phyloP scores from a whole-genome alignment of 345 rosid genomes.

The Eutrema japonicum region DNA sequence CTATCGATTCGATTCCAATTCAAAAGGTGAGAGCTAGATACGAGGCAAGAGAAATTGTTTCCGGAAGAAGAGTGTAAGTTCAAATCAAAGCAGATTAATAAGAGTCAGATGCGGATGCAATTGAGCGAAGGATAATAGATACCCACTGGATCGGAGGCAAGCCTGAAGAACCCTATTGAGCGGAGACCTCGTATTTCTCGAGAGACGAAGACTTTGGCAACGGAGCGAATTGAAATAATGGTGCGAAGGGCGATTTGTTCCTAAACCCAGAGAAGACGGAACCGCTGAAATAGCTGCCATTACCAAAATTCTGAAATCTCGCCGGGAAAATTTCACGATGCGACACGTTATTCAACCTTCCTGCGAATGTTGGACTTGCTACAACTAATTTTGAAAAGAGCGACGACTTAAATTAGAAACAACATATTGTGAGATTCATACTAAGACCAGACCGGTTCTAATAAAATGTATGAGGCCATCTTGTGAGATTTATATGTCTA shows the following conservation, averaged over 20 bases:
- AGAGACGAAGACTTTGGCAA: conserved; percentile 42
- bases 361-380: too few species aligned
- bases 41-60: background rate
- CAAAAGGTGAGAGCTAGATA: background rate
- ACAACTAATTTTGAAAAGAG: too few species aligned
- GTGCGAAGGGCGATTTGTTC: conserved; percentile 44
- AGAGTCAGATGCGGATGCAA: conserved; percentile 2
- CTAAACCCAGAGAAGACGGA: conserved; percentile 56
- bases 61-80: background rate
- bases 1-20: background rate
- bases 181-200: conserved; percentile 48
- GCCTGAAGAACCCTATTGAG: conserved; percentile 57
- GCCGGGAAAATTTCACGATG: background rate
- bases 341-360: background rate
- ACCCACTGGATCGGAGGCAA: conserved; percentile 61
- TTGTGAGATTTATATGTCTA: too few species aligned
- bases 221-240: conserved; percentile 45
- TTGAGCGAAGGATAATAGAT: background rate
- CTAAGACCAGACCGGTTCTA: too few species aligned
- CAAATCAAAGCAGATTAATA: background rate
- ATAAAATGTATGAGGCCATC: too few species aligned
- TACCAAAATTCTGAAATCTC: background rate
- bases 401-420: too few species aligned
- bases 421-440: too few species aligned
- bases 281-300: conserved; percentile 54